phyloP scores from a whole-genome alignment of 2,329 filamentous ascomycete species.

The Arthrobotrys musiformis region DNA sequence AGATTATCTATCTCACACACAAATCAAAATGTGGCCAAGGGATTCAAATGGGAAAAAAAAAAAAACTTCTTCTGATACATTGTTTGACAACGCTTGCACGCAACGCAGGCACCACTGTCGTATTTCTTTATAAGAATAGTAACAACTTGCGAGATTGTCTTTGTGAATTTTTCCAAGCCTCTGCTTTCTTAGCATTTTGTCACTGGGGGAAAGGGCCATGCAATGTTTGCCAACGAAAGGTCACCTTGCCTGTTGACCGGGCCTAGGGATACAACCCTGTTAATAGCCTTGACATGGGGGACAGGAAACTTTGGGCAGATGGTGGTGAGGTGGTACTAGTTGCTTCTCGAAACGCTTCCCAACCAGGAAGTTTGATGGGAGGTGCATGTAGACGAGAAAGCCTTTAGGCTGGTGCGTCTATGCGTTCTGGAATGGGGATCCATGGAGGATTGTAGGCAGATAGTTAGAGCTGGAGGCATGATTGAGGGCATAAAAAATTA shows the following conservation, averaged over 20 bases:
- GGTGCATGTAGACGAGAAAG: constrained; percentile 17
- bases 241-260: constrained; percentile 4
- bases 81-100: not conserved
- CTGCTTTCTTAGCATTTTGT: not conserved
- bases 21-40: not conserved
- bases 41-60: not conserved
- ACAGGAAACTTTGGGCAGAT: not conserved
- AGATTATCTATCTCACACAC: not conserved
- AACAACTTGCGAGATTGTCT: constrained; percentile 35
- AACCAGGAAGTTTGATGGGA: constrained; percentile 35
- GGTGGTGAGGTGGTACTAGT: not conserved
- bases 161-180: not conserved
- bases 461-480: not conserved
- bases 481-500: constrained; percentile 12
- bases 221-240: constrained; percentile 32
- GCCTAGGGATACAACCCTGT: constrained; percentile 36
- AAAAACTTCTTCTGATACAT: not conserved
- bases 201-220: not conserved
- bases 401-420: constrained; percentile 51
- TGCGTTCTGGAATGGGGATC: constrained; percentile 15
- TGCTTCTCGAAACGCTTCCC: constrained; percentile 40
- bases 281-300: not conserved
- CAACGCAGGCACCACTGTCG: not conserved
- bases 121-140: constrained; percentile 30
- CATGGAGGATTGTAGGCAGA: not conserved